These are phyloP conservation scores for Oxytropis ochrocephala DNA, from an alignment of 306 rosid species.

Conservation along the genomic window DNA sequence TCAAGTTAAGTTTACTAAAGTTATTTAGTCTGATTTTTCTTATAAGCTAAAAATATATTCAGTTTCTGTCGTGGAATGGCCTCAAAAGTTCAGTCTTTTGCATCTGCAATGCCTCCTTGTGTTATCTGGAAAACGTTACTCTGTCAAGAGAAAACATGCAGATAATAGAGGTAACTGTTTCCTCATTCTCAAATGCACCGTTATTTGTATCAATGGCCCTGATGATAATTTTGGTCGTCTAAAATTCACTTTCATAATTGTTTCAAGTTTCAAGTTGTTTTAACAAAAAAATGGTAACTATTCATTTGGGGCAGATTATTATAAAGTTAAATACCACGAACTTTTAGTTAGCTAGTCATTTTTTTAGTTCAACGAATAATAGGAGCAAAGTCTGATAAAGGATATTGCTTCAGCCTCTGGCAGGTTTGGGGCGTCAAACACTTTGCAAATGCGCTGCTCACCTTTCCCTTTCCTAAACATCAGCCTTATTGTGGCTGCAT, in stretches of 20 bases:
- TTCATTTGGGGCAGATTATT: conserved; percentile 5
- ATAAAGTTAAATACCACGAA: not conserved
- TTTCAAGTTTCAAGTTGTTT: not conserved
- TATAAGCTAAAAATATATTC: not conserved
- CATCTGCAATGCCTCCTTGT: conserved; percentile 85
- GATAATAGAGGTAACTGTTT: not conserved
- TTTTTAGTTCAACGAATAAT: not conserved
- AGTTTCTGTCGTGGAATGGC: not conserved
- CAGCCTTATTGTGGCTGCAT: conserved; percentile 85
- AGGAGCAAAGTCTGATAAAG: conserved; percentile 26
- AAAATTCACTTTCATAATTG: not conserved
- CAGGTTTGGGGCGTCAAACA: conserved; percentile 89
- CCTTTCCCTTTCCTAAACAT: conserved; percentile 98
- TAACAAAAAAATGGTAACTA: not conserved
- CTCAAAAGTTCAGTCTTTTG: conserved; percentile 51
- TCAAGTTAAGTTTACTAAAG: conserved; percentile 24
- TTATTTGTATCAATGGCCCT: not conserved
- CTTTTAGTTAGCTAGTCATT: not conserved
- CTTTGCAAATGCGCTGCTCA: conserved; percentile 91
- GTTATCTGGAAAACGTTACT: conserved; percentile 86
- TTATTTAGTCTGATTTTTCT: not conserved
- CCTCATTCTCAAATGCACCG: not conserved
- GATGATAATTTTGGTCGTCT: not conserved
- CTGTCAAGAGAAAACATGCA: conserved; percentile 44
- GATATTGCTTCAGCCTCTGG: conserved; percentile 99